Evolutionary conservation across 306 rosid species (phyloP).

Genomic region (Castanea crenata): DNA sequence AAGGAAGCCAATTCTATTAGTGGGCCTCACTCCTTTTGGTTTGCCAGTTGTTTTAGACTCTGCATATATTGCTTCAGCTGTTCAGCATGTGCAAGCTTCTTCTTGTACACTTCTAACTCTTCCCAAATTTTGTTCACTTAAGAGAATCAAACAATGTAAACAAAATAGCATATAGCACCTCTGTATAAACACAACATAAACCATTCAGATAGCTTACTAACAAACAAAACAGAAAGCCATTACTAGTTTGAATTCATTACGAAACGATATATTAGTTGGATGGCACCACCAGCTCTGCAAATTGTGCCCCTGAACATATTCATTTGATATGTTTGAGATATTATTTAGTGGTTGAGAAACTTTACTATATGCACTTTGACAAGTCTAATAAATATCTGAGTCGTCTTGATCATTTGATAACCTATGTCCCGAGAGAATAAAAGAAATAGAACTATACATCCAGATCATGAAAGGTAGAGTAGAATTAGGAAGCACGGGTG

Average conservation of each 20-base stretch:
- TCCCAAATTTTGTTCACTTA: constrained; percentile 70
- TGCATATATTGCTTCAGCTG: constrained; percentile 50
- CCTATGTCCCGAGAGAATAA: neutral
- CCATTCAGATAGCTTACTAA: neutral
- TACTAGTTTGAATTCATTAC: neutral
- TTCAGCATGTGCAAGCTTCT: constrained; percentile 62
- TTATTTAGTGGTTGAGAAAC: neutral
- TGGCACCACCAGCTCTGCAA: neutral
- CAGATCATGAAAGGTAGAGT: neutral
- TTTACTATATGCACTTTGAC: neutral
- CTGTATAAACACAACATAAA: neutral
- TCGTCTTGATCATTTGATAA: neutral
- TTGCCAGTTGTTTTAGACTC: constrained; percentile 52
- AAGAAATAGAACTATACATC: neutral
- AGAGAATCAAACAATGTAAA: constrained; percentile 10
- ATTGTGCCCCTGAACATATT: neutral
- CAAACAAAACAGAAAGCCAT: neutral
- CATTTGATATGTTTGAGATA: neutral
- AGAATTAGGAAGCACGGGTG: constrained; percentile 2
- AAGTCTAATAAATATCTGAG: neutral
- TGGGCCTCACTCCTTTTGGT: constrained; percentile 73
- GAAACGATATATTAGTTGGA: neutral
- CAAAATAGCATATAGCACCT: neutral
- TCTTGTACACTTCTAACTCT: constrained; percentile 67
- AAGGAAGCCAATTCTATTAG: constrained; percentile 69